A percentile compares a stretch with the other conserved stretches of the same genome.
These are phyloP conservation scores for Plasmodium gaboni DNA, from an alignment of 169 alveolate species.

Conservation along the genomic window DNA sequence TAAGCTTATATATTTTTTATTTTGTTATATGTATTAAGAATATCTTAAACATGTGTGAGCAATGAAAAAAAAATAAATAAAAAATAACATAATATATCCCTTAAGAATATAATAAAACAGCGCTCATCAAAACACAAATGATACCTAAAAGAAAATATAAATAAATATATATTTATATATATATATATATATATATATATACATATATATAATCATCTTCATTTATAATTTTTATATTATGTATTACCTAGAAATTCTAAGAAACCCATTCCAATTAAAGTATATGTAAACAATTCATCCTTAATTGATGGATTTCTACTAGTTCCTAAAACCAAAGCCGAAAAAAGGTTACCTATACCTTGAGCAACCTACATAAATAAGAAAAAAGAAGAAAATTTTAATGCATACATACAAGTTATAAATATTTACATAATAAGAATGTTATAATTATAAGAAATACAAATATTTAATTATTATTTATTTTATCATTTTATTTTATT, in stretches of 20 bases:
- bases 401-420: not conserved
- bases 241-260: constrained; percentile 89
- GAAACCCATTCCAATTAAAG: constrained; percentile 94
- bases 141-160: constrained; percentile 71
- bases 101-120: constrained; percentile 90
- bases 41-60: no score
- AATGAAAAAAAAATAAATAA: no score
- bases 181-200: no score
- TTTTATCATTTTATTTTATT: constrained; percentile 6
- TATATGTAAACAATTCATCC: constrained; percentile 92
- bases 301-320: constrained; percentile 92
- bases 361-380: constrained; percentile 85
- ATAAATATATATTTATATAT: not conserved
- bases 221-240: no score
- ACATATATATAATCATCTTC: no score
- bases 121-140: constrained; percentile 91
- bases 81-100: not conserved
- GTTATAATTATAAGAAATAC: no score
- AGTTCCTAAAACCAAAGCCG: constrained; percentile 93
- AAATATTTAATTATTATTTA: not conserved
- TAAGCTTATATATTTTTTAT: no score
- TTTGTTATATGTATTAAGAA: no score
- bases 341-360: constrained; percentile 93
- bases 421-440: not conserved
- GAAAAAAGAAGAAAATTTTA: not conserved